A percentile compares a stretch with the other conserved stretches of the same genome.
Conservation (phyloP, 2,329 filamentous ascomycete species). For the Sarocladium kiliense region DNA sequence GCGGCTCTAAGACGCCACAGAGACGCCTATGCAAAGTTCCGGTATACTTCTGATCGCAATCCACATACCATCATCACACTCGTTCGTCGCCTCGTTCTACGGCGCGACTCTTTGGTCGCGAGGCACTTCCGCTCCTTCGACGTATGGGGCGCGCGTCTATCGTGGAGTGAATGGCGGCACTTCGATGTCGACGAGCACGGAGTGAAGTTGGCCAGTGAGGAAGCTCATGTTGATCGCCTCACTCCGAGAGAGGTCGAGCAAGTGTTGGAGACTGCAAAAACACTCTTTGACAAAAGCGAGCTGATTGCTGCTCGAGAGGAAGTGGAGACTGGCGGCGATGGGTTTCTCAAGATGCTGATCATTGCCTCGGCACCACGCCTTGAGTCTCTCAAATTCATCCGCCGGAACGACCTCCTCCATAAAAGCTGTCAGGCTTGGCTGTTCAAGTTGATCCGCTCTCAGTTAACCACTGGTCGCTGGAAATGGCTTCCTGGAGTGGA, state of each 20-base stretch:
- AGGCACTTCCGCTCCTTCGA: neutral
- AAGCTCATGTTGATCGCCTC: neutral
- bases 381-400: neutral
- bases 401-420: neutral
- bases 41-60: neutral
- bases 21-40: neutral
- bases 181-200: neutral
- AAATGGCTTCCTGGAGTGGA: neutral
- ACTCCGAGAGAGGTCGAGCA: neutral
- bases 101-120: neutral
- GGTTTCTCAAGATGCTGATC: conserved; percentile 3
- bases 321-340: neutral
- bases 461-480: neutral
- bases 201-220: neutral
- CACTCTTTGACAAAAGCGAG: neutral
- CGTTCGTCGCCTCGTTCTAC: neutral
- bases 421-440: conserved; percentile 5
- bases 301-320: neutral
- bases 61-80: neutral
- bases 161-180: conserved; percentile 1
- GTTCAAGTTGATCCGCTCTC: neutral
- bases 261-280: neutral
- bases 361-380: neutral
- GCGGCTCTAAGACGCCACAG: neutral
- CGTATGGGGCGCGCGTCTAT: neutral